Percentiles rank a stretch among this genome's conserved stretches.
phyloP scores from a whole-genome alignment of 2,329 filamentous ascomycete genomes.

The Lasiodiplodia hormozganensis region DNA sequence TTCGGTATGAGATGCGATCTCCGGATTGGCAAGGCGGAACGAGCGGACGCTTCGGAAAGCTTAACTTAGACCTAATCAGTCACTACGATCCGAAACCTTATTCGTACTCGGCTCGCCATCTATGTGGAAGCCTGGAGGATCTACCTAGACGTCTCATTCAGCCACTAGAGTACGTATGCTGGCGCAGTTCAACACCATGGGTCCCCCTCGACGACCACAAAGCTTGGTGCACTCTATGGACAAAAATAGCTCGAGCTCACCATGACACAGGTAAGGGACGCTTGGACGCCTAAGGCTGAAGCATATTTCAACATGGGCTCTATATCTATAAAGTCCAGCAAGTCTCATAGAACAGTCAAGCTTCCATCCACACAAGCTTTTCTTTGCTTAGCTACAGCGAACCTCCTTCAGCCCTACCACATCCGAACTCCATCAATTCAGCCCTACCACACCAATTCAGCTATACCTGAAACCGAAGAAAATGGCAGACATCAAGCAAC shows the following conservation, averaged over 20 bases:
- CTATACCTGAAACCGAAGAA: neutral
- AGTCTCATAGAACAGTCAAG: neutral
- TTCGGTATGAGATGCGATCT: slow-evolving; percentile 5
- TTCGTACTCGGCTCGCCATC: slow-evolving; percentile 18
- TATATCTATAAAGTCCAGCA: slow-evolving; percentile 10
- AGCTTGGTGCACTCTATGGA: neutral
- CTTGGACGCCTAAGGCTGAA: neutral
- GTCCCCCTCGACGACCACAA: neutral
- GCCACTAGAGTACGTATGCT: slow-evolving; percentile 5
- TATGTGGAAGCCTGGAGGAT: neutral
- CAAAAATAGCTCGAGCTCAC: slow-evolving; percentile 14
- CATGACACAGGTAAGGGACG: neutral
- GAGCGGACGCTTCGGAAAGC: slow-evolving; percentile 18
- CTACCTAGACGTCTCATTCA: slow-evolving; percentile 3
- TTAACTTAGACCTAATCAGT: neutral
- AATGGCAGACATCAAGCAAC: neutral
- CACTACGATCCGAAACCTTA: slow-evolving; percentile 2
- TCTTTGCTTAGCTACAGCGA: neutral
- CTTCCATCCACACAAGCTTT: neutral
- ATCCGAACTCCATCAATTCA: neutral
- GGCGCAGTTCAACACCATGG: slow-evolving; percentile 17
- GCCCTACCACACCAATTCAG: neutral
- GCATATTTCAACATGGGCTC: neutral
- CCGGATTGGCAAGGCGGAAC: neutral
- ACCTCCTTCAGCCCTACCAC: neutral